Percentiles rank a stretch among this genome's conserved stretches.
Evolutionary conservation across 352 stramenopile genomes (phyloP).

Genomic region (Pythium inflatum): DNA sequence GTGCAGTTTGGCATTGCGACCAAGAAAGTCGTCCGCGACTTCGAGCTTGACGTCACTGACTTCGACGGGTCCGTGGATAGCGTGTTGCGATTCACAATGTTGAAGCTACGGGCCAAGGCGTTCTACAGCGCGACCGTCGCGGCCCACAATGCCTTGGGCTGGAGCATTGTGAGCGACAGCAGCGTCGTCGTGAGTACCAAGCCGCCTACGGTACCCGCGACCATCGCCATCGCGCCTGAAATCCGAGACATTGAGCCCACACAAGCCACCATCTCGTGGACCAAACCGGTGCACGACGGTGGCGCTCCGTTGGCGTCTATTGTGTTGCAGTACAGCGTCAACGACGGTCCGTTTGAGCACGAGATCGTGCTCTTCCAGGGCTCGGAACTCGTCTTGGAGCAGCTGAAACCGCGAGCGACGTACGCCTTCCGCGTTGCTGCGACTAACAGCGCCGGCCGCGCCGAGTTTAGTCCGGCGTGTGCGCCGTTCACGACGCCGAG

Average conservation of each 20-base stretch:
- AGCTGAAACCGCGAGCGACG: slow-evolving; percentile 56
- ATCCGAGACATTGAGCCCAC: slow-evolving; percentile 53
- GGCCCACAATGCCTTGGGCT: slow-evolving; percentile 53
- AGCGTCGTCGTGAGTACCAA: slow-evolving; percentile 49
- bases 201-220: slow-evolving; percentile 40
- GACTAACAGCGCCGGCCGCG: slow-evolving; percentile 48
- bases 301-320: slow-evolving; percentile 49
- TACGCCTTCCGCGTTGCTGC: slow-evolving; percentile 63
- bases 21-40: slow-evolving; percentile 47
- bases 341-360: slow-evolving; percentile 39
- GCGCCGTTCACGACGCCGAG: slow-evolving; percentile 50
- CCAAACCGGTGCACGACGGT: slow-evolving; percentile 50
- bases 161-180: slow-evolving; percentile 41
- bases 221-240: slow-evolving; percentile 35
- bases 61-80: not conserved
- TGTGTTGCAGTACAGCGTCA: slow-evolving; percentile 58
- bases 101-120: slow-evolving; percentile 43
- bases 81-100: slow-evolving; percentile 30
- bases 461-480: slow-evolving; percentile 45
- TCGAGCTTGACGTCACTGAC: slow-evolving; percentile 28
- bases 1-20: slow-evolving; percentile 60
- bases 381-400: slow-evolving; percentile 41
- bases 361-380: slow-evolving; percentile 48
- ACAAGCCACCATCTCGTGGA: slow-evolving; percentile 47
- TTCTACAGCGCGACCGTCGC: slow-evolving; percentile 56